Evolutionary conservation across 2,329 filamentous ascomycete genomes (phyloP).

Genomic region (Colletotrichum costaricense): DNA sequence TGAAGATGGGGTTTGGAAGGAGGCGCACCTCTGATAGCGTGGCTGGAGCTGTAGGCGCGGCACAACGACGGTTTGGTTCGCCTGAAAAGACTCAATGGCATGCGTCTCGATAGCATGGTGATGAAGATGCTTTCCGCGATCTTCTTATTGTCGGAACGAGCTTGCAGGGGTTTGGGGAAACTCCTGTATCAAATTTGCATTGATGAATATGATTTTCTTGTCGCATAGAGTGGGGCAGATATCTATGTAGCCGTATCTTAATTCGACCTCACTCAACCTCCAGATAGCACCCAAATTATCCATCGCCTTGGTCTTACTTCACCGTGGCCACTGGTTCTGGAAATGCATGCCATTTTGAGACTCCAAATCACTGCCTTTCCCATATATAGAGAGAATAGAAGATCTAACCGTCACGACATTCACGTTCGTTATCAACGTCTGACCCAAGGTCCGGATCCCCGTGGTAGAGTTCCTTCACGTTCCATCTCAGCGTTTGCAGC

Average conservation of each 20-base stretch:
- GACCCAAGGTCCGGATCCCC: background rate
- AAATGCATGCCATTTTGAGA: background rate
- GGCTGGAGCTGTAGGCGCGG: conserved; percentile 14
- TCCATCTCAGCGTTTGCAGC: background rate
- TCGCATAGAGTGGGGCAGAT: background rate
- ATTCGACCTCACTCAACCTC: background rate
- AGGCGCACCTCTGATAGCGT: conserved; percentile 15
- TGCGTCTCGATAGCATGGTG: conserved; percentile 21
- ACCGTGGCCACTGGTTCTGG: background rate
- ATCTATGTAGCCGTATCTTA: background rate
- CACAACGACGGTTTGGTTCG: conserved; percentile 1
- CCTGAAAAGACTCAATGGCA: conserved; percentile 15
- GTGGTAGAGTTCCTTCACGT: background rate
- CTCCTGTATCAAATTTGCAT: background rate
- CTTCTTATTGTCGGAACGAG: background rate
- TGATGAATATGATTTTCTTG: background rate
- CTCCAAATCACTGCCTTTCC: background rate
- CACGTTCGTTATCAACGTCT: background rate
- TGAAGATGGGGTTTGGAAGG: too few relatives aligned
- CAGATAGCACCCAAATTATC: background rate
- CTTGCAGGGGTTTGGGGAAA: background rate
- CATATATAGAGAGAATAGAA: background rate
- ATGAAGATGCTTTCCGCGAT: background rate
- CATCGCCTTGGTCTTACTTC: background rate
- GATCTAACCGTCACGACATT: background rate